Conservation (phyloP, 2,329 filamentous ascomycete species). For the Trichoderma koningii region DNA sequence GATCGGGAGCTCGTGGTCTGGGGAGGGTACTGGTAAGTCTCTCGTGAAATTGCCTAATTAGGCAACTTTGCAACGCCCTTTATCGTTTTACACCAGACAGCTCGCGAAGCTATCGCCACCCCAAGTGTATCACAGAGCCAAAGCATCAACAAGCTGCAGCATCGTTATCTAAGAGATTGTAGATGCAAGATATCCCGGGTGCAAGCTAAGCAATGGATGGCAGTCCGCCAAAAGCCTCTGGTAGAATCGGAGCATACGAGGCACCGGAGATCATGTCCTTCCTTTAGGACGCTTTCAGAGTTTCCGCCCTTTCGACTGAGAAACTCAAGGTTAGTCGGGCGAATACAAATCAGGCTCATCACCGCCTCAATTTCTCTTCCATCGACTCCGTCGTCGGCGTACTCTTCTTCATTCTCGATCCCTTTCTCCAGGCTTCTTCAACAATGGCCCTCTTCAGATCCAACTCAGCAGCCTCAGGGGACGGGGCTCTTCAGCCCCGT, state of each 20-base stretch:
- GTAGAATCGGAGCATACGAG: constrained; percentile 3
- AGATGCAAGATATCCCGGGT: constrained; percentile 4
- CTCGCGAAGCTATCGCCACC: constrained; percentile 15
- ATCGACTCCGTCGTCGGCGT: neutral
- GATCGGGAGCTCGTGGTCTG: neutral
- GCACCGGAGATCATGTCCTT: constrained; percentile 16
- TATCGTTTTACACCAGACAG: constrained; percentile 5
- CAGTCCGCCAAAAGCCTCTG: constrained; percentile 8
- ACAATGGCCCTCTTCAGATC: constrained; percentile 9
- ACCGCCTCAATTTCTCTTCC: neutral
- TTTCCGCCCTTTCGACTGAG: constrained; percentile 1
- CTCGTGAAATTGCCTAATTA: constrained; percentile 12
- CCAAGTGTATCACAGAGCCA: neutral
- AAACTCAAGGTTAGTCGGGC: neutral
- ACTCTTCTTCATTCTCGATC: neutral
- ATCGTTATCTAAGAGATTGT: neutral
- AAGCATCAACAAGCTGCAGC: constrained; percentile 2
- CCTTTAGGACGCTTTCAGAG: constrained; percentile 4
- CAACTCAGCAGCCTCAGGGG: neutral
- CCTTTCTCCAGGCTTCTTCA: neutral
- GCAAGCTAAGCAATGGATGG: constrained; percentile 5
- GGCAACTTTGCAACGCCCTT: neutral
- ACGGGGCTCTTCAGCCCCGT: constrained; percentile 22
- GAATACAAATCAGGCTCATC: constrained; percentile 23
- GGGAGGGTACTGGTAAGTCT: neutral